Evolutionary conservation across 345 rosid genomes (phyloP).

Genomic region (Lepidium aucheri): DNA sequence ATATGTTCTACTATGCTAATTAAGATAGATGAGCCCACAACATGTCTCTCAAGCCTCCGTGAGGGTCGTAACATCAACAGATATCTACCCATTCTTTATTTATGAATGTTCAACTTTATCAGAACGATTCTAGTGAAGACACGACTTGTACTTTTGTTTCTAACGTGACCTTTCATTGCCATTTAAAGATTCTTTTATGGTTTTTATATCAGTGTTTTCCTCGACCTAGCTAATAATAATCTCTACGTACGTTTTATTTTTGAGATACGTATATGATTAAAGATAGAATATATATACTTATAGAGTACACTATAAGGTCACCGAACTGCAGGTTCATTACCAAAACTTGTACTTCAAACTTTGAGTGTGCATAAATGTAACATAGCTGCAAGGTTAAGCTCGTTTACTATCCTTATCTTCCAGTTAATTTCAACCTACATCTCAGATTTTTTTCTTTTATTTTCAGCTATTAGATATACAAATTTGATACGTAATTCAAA

Average conservation of each 20-base stretch:
- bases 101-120: conserved; percentile 16
- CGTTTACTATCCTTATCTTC: not conserved
- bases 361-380: not conserved
- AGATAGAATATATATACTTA: too few species aligned
- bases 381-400: not conserved
- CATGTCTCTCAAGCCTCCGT: not conserved
- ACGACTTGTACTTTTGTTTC: conserved; percentile 5
- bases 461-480: too few species aligned
- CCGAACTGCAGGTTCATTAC: not conserved
- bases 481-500: too few species aligned
- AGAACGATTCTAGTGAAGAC: not conserved
- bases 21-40: conserved; percentile 7
- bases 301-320: too few species aligned
- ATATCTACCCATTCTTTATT: conserved; percentile 4
- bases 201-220: not conserved
- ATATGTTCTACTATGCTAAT: not conserved
- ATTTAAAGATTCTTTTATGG: not conserved
- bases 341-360: not conserved
- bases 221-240: not conserved
- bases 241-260: too few species aligned
- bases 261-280: too few species aligned
- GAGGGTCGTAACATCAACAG: not conserved
- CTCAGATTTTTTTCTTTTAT: not conserved
- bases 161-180: conserved; percentile 5
- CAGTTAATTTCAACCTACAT: not conserved